Base-by-base conservation (phyloP, 1,284 basidiomycete species). In the Moesziomyces aphidis region DNA sequence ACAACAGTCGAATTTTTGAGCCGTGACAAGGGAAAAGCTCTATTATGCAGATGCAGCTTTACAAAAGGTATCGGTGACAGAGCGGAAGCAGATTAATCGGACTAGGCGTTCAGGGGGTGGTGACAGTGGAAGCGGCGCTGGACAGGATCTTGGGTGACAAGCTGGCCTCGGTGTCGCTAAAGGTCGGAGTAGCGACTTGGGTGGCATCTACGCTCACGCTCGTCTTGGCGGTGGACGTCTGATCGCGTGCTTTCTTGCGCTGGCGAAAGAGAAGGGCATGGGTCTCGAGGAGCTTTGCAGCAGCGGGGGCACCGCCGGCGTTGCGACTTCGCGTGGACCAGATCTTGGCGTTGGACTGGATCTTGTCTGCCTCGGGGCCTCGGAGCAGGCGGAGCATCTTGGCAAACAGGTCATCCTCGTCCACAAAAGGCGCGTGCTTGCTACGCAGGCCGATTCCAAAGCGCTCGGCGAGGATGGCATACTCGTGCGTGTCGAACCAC, bases 401-500 rank as follows among this genome's bases (percentile, higher is more conserved):
- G 6, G 55, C 45, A 23, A 69, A 57, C 24, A 79, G 64, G 50
- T 77, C 77, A 15, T 59, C 51, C 17, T 70, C 61, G 47, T 77
- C 69, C 23, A 79, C 49, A 11, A n/a, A 24, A 5, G 77, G 77
- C 19, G 77, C 71, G 48, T 71, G 61, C 31, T 72, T 64, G 46
- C 68, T 65, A 45, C 75, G 70, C 17, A 77, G 53, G 4, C 77
- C 77, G 17, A 80, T 56, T 11, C 67, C 74, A 19, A 76, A 76
- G 31, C 68, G 57, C 34, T 73, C 58, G 6, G 73, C 65, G 39
- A 74, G 66, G 22, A 73, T 59, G 22, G 63, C 76, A 26, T 75
- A 73, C 39, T 80, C 78, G 62, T 80, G 76, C 39, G 78, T 80
- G 47, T 82, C 80, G 10, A 75, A 68, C 79, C 81, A 83, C 57